phyloP scores from a whole-genome alignment of 306 rosid genomes.

The Cicer yamashitae region DNA sequence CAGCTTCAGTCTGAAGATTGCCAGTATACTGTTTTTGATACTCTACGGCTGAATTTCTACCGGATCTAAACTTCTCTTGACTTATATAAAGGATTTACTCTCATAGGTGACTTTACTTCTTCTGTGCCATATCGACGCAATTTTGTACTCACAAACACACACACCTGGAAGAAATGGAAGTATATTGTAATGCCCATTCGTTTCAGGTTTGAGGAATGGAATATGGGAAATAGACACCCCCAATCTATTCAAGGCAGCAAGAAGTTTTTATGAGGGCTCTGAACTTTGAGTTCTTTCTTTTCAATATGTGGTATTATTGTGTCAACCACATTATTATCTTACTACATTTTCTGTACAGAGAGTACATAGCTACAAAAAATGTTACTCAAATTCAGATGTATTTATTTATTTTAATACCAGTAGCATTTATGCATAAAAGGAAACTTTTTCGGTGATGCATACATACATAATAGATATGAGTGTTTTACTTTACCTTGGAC shows the following conservation, averaged over 20 bases:
- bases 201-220: constrained; percentile 50
- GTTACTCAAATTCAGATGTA: constrained; percentile 44
- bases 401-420: constrained; percentile 38
- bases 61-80: constrained; percentile 43
- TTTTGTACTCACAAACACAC: constrained; percentile 17
- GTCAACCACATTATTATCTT: constrained; percentile 43
- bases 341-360: constrained; percentile 51
- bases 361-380: constrained; percentile 38
- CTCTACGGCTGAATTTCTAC: constrained; percentile 40
- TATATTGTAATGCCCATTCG: constrained; percentile 36
- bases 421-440: constrained; percentile 32
- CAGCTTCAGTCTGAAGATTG: constrained; percentile 42
- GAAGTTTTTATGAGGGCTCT: constrained; percentile 23
- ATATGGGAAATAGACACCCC: constrained; percentile 28
- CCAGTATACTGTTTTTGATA: constrained; percentile 46
- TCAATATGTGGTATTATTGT: constrained; percentile 33
- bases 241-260: constrained; percentile 34
- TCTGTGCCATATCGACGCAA: constrained; percentile 14
- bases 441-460: constrained; percentile 35
- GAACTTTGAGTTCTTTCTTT: constrained; percentile 38
- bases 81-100: constrained; percentile 41
- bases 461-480: constrained; percentile 3
- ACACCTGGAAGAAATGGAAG: constrained; percentile 32
- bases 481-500: not conserved
- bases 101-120: constrained; percentile 53